Base-by-base conservation (phyloP, 768 basidiomycete genomes). In the Paxillus rubicundulus region DNA sequence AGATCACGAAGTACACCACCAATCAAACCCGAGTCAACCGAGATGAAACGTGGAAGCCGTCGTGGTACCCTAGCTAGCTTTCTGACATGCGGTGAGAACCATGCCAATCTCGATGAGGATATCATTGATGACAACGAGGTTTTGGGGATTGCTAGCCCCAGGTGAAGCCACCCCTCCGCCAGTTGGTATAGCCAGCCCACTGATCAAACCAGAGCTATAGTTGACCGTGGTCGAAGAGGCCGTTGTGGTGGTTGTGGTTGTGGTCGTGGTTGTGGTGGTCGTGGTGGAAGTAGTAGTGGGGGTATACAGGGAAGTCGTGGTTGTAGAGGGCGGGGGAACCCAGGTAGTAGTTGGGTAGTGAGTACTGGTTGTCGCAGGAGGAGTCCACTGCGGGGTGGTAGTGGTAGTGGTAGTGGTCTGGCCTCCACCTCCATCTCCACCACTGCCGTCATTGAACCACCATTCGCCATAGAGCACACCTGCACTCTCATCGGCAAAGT, bases 381-480 rank as follows among this genome's bases (percentile, higher is more conserved):
- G 57, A 3, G 66, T 61, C 21, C 68, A 66, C 41, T 64, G 54
- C 65, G 53, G 59, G 3, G 52, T 61, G 21, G 58, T 40, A n/a
- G 39, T 63, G 12, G 57, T 43, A n/a, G 20, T 16, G 45, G 56
- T 28, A 47, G 56, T 36, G 51, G 52, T 30, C 32, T 49, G 43
- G 39, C 10, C 59, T 45, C 56, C 58, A 17, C 57, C 57, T 16
- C 56, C 58, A 17, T 56, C 57, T 16, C 63, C 70, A 34, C 64
- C 66, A 30, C 64, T 70, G 45, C 62, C 79, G 49, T 71, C 76
- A 52, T 68, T 70, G 71, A 73, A 85, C 55, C 64, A 74, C 89
- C 89, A 92, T 7, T 65, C 59, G 45, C 83, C 86, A 55, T 77
- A 77, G 46, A 91, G 60, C 5, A 86, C 78, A 39, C 89, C 89